Base-by-base conservation (phyloP, 2,329 filamentous ascomycete species). In the Aspergillus sp. region DNA sequence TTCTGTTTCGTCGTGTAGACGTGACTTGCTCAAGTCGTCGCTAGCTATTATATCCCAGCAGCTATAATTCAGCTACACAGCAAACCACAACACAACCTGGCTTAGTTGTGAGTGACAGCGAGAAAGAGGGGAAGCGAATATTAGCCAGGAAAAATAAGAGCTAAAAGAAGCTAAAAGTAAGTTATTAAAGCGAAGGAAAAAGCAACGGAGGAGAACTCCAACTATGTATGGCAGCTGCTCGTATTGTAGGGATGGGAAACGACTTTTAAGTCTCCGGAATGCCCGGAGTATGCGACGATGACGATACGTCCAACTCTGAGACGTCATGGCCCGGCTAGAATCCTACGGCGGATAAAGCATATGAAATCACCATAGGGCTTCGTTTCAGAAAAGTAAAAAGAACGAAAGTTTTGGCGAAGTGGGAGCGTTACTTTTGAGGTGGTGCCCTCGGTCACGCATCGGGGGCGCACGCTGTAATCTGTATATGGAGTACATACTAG, bases 321-420 rank as follows among this genome's bases (percentile, higher is more conserved):
- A 65, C 62, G 63, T 65, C 63, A 65, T 65, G 54, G 50, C 55
- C 52, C 46, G 49, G 52, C 46, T 45, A 45, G 38, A 44, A 54
- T 50, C 56, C 54, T 19, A 19, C n/a, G 26, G 34, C n/a, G 5
- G 34, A 36, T 36, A 7, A n/a, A 12, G 34, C 10, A n/a, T 19
- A 54, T 58, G 55, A 57, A 55, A 57, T 57, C 55, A 57, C 53
- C 53, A 55, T 49, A 45, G 29, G 26, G 12, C 9, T 27, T n/a
- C 12, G 19, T 29, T 26, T 8, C 19, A 30, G 5, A 7, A n/a
- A 19, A 26, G 10, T 19, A 33, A 28, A 35, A 42, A 28, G 42
- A 38, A 19, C 19, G 19, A 19, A 19, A 19, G 12, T 41, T 41
- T 36, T 19, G 34, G 26, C 34, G 34, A 36, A 36, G n/a, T 36